phyloP scores from a whole-genome alignment of 1,284 basidiomycete genomes.

The Sphagnurus paluster region DNA sequence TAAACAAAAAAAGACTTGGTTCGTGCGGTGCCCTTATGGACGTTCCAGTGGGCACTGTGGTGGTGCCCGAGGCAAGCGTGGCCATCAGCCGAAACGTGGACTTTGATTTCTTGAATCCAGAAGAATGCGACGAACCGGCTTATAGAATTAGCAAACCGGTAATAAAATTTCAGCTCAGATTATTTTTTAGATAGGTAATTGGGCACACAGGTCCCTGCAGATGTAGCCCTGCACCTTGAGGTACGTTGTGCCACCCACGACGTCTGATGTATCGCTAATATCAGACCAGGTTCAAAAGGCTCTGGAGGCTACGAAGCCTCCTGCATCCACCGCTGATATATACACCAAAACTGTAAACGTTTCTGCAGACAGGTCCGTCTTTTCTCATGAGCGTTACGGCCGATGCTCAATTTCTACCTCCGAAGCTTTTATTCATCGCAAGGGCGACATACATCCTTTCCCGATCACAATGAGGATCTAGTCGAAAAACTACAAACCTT shows the following conservation, averaged over 20 bases:
- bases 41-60: conserved; percentile 71
- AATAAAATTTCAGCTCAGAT: conserved; percentile 17
- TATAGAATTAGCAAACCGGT: conserved; percentile 76
- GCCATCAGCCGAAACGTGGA: conserved; percentile 76
- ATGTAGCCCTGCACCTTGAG: conserved; percentile 49
- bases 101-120: conserved; percentile 61
- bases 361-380: conserved; percentile 68
- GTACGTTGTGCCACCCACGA: conserved; percentile 32
- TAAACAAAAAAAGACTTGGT: conserved; percentile 52
- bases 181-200: background rate
- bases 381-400: background rate
- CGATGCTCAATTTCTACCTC: background rate
- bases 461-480: conserved; percentile 70
- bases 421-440: conserved; percentile 83
- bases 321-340: conserved; percentile 36
- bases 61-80: conserved; percentile 68
- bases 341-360: conserved; percentile 61
- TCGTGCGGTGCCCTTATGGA: conserved; percentile 78
- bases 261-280: background rate
- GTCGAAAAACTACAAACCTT: conserved; percentile 55
- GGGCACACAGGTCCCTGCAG: conserved; percentile 52
- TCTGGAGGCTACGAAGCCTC: conserved; percentile 46
- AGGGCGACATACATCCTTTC: conserved; percentile 78
- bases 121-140: conserved; percentile 43
- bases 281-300: conserved; percentile 45